phyloP scores from a whole-genome alignment of 2,329 filamentous ascomycete genomes.

The Apiospora aurea region DNA sequence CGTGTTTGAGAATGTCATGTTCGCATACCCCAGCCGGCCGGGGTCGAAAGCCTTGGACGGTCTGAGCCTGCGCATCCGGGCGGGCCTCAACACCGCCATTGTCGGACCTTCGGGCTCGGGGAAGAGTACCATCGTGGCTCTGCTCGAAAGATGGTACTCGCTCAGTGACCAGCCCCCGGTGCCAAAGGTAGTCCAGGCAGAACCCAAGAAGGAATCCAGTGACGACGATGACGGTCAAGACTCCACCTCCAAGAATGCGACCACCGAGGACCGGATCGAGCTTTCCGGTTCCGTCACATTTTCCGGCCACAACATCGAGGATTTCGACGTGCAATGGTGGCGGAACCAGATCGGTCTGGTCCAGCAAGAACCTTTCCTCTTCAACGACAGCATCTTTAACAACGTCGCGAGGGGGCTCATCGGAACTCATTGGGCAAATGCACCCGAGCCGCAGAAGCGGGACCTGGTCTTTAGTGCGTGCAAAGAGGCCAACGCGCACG shows the following conservation, averaged over 20 bases:
- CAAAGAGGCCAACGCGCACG: constrained; percentile 68
- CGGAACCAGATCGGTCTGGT: constrained; percentile 66
- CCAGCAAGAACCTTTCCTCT: constrained; percentile 74
- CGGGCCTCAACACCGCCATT: constrained; percentile 59
- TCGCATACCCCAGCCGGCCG: constrained; percentile 65
- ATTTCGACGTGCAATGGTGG: constrained; percentile 68
- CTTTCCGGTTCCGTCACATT: constrained; percentile 55
- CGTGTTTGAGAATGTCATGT: constrained; percentile 61
- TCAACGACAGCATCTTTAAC: constrained; percentile 65
- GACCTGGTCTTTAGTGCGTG: constrained; percentile 67
- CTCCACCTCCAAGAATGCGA: constrained; percentile 33
- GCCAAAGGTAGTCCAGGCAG: constrained; percentile 66
- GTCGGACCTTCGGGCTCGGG: constrained; percentile 65
- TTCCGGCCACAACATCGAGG: constrained; percentile 55
- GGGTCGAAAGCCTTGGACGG: constrained; percentile 50
- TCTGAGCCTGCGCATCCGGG: constrained; percentile 51
- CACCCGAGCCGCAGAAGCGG: constrained; percentile 57
- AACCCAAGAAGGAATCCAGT: constrained; percentile 47
- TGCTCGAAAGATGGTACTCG: constrained; percentile 56
- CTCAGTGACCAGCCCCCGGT: constrained; percentile 58
- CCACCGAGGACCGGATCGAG: constrained; percentile 36
- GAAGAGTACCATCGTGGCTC: constrained; percentile 67
- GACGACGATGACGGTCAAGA: neutral
- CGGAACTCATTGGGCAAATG: constrained; percentile 56
- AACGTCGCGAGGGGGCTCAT: constrained; percentile 69